Base-by-base conservation (phyloP, 2,329 filamentous ascomycete genomes). In the Eurotiales sp. region DNA sequence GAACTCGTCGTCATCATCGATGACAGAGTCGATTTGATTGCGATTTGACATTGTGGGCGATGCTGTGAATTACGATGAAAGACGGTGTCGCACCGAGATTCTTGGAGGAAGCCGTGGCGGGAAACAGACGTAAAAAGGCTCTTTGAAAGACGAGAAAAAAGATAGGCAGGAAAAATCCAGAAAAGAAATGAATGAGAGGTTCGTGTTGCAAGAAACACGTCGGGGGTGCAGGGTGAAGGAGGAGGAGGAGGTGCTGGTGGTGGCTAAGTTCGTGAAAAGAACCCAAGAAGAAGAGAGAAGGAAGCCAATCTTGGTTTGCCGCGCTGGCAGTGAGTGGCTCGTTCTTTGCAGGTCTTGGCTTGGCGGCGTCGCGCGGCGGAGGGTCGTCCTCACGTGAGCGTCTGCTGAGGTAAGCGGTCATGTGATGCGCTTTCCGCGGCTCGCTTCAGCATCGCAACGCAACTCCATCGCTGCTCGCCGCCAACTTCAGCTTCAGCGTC, bases 1-100 rank as follows among this genome's bases (percentile, higher is more conserved):
- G 52, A 70, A 72, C 61, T 76, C 73, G 58, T 76, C 73, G 54
- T 76, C 73, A 58, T 76, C 73, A 55, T 76, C 73, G 59, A 76
- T 76, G 68, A 76, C 71, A 19, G 72, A 73, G 58, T 76, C 73
- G 51, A 74, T 69, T 58, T 71, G 70, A 61, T 66, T 69, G 56
- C 71, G 67, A 64, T 61, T 72, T 46, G 71, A 72, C 73, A 76
- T 76, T 53, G 48, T 65, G 59, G 56, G 55, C 55, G 59, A 58
- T 50, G 61, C 56, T 57, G 51, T 56, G 57, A 53, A 55, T 22
- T 30, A 50, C 30, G 49, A 52, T 37, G 52, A 54, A 41, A 47
- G 34, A n/a, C 15, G 25, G 43, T 27, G 50, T 43, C 32, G 40
- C 41, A 36, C 46, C 32, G 30, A n/a, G 14, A 23, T 30, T 27